These are phyloP conservation scores for Sphagnum magellanicum DNA, from an alignment of 228 moss, liverwort and hornwort species.

Conservation along the genomic window DNA sequence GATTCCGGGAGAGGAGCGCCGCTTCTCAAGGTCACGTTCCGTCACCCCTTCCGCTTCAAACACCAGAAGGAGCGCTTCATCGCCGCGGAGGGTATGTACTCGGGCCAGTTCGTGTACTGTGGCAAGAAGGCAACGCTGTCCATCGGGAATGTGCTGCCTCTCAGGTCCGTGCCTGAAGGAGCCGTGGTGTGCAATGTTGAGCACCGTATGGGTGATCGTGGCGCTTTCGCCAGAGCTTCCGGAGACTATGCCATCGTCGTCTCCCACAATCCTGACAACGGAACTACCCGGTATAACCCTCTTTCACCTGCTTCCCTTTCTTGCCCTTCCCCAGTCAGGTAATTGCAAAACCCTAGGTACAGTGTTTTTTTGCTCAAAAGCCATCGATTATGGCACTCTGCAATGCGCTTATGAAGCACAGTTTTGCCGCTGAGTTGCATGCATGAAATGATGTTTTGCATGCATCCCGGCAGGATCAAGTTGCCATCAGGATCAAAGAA, in stretches of 20 bases:
- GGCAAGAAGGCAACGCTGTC: slow-evolving; percentile 82
- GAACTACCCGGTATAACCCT: slow-evolving; percentile 59
- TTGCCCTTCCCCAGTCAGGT: not conserved
- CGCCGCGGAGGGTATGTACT: slow-evolving; percentile 77
- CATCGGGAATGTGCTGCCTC: slow-evolving; percentile 69
- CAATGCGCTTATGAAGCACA: too few species aligned
- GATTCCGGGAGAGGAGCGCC: slow-evolving; percentile 82
- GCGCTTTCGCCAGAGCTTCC: slow-evolving; percentile 72
- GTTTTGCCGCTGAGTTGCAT: too few species aligned
- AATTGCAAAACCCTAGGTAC: too few species aligned
- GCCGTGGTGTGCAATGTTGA: slow-evolving; percentile 70
- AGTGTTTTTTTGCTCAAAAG: too few species aligned
- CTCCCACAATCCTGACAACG: slow-evolving; percentile 70
- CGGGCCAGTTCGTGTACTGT: slow-evolving; percentile 83
- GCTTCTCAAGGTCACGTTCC: slow-evolving; percentile 60
- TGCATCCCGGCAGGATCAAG: slow-evolving; percentile 46
- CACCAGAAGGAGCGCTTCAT: slow-evolving; percentile 78
- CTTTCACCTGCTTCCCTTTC: not conserved
- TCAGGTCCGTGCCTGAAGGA: slow-evolving; percentile 81
- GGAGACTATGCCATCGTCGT: slow-evolving; percentile 83
- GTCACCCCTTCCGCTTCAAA: slow-evolving; percentile 81
- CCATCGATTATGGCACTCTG: too few species aligned
- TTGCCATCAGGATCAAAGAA: slow-evolving; percentile 85
- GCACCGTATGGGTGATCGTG: slow-evolving; percentile 65
- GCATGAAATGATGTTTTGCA: not conserved